phyloP scores from a whole-genome alignment of 176 grass and related monocot species.

The Ensete ventricosum region DNA sequence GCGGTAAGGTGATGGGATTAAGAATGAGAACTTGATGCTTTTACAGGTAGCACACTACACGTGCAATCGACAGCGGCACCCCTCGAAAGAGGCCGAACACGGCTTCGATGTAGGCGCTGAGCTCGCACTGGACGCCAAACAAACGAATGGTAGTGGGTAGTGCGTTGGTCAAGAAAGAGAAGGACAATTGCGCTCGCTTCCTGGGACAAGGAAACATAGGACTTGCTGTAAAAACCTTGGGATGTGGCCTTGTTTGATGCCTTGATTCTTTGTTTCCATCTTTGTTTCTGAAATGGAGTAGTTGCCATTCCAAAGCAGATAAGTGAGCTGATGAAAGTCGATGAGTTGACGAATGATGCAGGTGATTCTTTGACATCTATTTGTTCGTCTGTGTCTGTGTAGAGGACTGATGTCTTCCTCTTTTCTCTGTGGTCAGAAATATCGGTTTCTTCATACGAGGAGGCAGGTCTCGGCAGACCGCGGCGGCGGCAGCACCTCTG shows the following conservation, averaged over 20 bases:
- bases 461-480: conserved; percentile 10
- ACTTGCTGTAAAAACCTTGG: conserved; percentile 34
- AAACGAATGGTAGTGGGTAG: conserved; percentile 36
- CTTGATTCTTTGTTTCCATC: no score
- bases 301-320: background rate
- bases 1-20: no score
- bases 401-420: background rate
- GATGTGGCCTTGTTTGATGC: no score
- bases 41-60: no score
- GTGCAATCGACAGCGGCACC: conserved; percentile 25
- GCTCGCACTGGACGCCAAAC: conserved; percentile 24
- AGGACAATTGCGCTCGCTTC: conserved; percentile 51
- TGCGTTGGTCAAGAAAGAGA: conserved; percentile 75
- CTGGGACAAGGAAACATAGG: conserved; percentile 65
- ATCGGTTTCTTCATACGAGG: conserved; percentile 31
- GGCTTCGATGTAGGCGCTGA: conserved; percentile 43
- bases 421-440: conserved; percentile 20
- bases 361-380: background rate
- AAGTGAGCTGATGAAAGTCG: background rate
- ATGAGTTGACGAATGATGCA: background rate
- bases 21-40: no score
- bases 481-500: conserved; percentile 15
- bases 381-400: background rate
- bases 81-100: conserved; percentile 45
- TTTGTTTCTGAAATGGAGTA: background rate